Base-by-base conservation (phyloP, 108 stramenopile species). In the Phaeodactylum tricornutum region DNA sequence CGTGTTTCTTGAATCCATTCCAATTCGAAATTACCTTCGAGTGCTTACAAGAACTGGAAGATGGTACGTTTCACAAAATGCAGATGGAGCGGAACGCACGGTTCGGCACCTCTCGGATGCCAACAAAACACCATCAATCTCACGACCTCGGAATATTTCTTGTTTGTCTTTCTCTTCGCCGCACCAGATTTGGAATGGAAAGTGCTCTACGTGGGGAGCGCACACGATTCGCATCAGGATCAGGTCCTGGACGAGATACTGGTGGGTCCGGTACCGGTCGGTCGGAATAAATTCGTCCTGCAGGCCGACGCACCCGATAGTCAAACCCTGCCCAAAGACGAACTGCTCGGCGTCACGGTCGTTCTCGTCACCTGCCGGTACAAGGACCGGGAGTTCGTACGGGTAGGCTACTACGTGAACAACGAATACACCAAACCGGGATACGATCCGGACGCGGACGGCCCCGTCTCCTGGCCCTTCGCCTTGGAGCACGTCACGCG, bases 21-120 rank as follows among this genome's bases (percentile, higher is more conserved):
- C 82, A 92, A 64, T 99, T 99, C 61, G 95, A 99, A 72, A 93
- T 99, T 41, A 98, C 96, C 9, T 98, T 99, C 62, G 98, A 99
- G 67, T 97, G 96, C 60, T 61, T 93, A 12, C 82, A 87, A 71
- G 87, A 82, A 55, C 61, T 96, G 5, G 64, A 72, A 9, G 67
- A 77, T 47, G 64, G 67, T 66, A 48, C 21, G 69, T 39, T 8
- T 8, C 7, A 16, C 19, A 12, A 16, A 17, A 8, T 16, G 14
- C 15, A 9, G 41, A 15, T 43, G 41, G 19, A 43, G n/a, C n/a
- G 7, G 15, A 43, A 16, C 7, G 11, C 8, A 8, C 33, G 12
- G 33, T 11, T 34, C 33, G 33, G 33, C 12, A 34, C n/a, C n/a
- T 11, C 12, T 12, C 41, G 15, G 19, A 43, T 9, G 41, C 15